Conservation (phyloP, 129 eudicot species). For the Cynara cardunculus region DNA sequence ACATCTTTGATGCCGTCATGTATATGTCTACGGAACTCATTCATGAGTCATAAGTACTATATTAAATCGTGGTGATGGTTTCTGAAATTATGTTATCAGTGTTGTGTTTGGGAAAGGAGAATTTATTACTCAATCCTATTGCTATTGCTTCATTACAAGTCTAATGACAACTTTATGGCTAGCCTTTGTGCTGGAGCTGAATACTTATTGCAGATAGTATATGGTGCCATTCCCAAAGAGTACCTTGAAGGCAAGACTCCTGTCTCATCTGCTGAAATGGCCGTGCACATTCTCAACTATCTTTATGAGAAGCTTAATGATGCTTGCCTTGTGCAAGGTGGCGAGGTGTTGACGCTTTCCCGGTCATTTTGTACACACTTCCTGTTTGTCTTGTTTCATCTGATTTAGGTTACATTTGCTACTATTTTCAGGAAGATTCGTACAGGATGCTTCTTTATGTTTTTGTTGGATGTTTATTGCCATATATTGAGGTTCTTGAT, state of each 20-base stretch:
- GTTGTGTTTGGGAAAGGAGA: neutral
- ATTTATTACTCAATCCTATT: neutral
- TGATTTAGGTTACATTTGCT: slow-evolving; percentile 7
- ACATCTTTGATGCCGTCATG: neutral
- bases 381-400: neutral
- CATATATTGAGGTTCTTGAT: slow-evolving; percentile 83
- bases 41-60: neutral
- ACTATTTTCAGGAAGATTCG: slow-evolving; percentile 80
- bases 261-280: slow-evolving; percentile 65
- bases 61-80: neutral
- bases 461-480: slow-evolving; percentile 68
- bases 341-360: slow-evolving; percentile 62
- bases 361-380: neutral
- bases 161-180: slow-evolving; percentile 27
- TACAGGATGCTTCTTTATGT: slow-evolving; percentile 72
- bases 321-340: slow-evolving; percentile 85
- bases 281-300: slow-evolving; percentile 72
- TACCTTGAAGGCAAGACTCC: slow-evolving; percentile 48
- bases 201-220: slow-evolving; percentile 61
- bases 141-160: slow-evolving; percentile 24
- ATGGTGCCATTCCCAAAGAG: slow-evolving; percentile 65
- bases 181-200: slow-evolving; percentile 96
- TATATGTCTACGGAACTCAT: neutral
- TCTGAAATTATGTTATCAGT: neutral
- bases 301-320: slow-evolving; percentile 75